A percentile compares a stretch with the other conserved stretches of the same genome.
phyloP scores from a whole-genome alignment of 1,284 basidiomycete genomes.

The Mrakiaceae sp. region DNA sequence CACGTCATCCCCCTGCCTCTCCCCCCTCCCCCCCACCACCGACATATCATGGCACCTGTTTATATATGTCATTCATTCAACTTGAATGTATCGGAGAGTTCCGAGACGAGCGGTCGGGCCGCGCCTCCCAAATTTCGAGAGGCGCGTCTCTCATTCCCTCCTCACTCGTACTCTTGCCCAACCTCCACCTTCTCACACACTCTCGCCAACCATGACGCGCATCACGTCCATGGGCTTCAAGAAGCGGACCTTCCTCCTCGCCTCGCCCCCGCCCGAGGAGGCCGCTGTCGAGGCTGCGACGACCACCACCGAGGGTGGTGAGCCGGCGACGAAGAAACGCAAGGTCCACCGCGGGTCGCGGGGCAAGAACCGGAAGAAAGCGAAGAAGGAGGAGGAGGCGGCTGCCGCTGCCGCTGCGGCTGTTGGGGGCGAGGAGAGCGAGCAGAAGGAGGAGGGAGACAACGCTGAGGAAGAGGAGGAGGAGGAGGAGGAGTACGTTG shows the following conservation, averaged over 20 bases:
- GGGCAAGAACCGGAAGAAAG: conserved; percentile 15
- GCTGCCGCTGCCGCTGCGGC: background rate
- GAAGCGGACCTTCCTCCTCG: conserved; percentile 28
- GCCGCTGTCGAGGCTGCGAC: background rate
- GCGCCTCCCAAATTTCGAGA: too few relatives aligned
- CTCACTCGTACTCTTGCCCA: too few relatives aligned
- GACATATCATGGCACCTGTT: too few relatives aligned
- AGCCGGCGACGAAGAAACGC: conserved; percentile 1
- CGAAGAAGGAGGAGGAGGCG: background rate
- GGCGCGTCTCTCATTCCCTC: too few relatives aligned
- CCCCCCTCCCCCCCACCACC: too few relatives aligned
- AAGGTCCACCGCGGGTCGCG: conserved; percentile 13
- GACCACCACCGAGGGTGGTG: background rate
- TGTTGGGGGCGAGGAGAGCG: background rate
- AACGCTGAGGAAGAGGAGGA: background rate
- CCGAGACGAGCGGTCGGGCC: too few relatives aligned
- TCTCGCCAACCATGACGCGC: conserved; percentile 28
- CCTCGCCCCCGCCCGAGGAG: conserved; percentile 32
- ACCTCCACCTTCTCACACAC: too few relatives aligned
- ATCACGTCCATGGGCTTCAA: conserved; percentile 36
- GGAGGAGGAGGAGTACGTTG: background rate
- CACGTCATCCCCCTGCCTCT: too few relatives aligned
- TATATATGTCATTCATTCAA: too few relatives aligned
- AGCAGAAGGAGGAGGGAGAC: background rate
- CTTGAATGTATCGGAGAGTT: too few relatives aligned